Conservation (phyloP, 768 basidiomycete species). For the Boletales sp. region DNA sequence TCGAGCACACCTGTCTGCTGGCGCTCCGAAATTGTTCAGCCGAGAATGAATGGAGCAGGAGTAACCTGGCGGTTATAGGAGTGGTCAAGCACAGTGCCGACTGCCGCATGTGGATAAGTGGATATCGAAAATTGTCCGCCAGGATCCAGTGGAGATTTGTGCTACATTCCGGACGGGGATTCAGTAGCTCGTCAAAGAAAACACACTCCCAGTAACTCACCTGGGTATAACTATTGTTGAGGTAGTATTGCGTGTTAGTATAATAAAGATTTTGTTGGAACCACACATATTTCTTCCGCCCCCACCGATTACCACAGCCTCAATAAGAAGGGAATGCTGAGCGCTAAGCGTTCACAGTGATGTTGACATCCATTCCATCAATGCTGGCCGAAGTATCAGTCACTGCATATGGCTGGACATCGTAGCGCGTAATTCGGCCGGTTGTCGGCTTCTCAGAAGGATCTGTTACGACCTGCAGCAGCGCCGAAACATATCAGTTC, state of each 20-base stretch:
- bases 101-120: slow-evolving; percentile 34
- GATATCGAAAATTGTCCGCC: slow-evolving; percentile 52
- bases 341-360: slow-evolving; percentile 65
- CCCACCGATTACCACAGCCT: slow-evolving; percentile 61
- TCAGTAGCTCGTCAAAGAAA: background rate
- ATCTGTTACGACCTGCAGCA: too few species aligned
- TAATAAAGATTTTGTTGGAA: slow-evolving; percentile 62
- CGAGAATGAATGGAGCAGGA: slow-evolving; percentile 56
- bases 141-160: slow-evolving; percentile 49
- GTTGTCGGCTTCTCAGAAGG: too few species aligned
- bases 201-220: slow-evolving; percentile 19
- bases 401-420: too few species aligned
- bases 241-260: slow-evolving; percentile 60
- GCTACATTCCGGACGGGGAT: slow-evolving; percentile 38
- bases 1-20: slow-evolving; percentile 52
- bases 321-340: slow-evolving; percentile 56
- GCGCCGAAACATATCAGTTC: too few species aligned
- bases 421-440: too few species aligned
- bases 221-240: slow-evolving; percentile 43
- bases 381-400: too few species aligned
- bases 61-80: slow-evolving; percentile 58
- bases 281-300: slow-evolving; percentile 47
- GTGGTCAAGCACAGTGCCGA: slow-evolving; percentile 57
- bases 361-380: slow-evolving; percentile 44
- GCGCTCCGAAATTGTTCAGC: slow-evolving; percentile 53